Conservation (phyloP, 2,329 filamentous ascomycete species). For the Claviceps africana region DNA sequence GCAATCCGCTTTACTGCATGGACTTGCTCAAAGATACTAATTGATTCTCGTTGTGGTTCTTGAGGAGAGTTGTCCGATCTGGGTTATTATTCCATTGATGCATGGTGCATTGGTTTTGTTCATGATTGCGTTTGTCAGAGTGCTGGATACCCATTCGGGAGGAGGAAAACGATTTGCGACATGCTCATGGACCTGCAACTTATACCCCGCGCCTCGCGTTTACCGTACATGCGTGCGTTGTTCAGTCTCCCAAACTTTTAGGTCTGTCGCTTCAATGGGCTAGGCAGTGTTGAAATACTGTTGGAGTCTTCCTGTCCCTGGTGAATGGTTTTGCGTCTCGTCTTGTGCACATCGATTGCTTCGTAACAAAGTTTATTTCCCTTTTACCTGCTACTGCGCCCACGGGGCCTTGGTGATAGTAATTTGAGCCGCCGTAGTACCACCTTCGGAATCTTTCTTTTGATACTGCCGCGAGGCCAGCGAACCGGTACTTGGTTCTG, state of each 20-base stretch:
- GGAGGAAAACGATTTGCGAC: conserved; percentile 11
- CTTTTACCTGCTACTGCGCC: conserved; percentile 19
- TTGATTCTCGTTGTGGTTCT: conserved; percentile 3
- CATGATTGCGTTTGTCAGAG: conserved; percentile 9
- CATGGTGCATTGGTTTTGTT: conserved; percentile 7
- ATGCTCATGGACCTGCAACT: conserved; percentile 13
- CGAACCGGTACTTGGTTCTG: conserved; percentile 16
- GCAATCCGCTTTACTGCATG: not conserved
- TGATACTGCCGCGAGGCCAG: conserved; percentile 10
- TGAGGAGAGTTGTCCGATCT: not conserved
- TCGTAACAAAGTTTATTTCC: not conserved
- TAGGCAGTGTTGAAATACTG: conserved; percentile 3
- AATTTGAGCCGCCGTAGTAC: conserved; percentile 24
- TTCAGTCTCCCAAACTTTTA: conserved; percentile 5
- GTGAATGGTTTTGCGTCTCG: not conserved
- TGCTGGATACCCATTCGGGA: conserved; percentile 20
- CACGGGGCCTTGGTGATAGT: conserved; percentile 33
- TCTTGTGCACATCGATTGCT: not conserved
- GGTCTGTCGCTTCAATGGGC: conserved; percentile 6
- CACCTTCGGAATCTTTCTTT: conserved; percentile 10
- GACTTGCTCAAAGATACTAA: not conserved
- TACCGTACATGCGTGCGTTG: conserved; percentile 4
- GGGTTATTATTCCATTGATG: conserved; percentile 3
- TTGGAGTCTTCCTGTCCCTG: not conserved
- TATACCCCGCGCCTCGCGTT: conserved; percentile 15